Percentiles rank a stretch among this genome's conserved stretches.
phyloP scores from a whole-genome alignment of 164 flowering plant genomes.

The Vitis rotundifolia region DNA sequence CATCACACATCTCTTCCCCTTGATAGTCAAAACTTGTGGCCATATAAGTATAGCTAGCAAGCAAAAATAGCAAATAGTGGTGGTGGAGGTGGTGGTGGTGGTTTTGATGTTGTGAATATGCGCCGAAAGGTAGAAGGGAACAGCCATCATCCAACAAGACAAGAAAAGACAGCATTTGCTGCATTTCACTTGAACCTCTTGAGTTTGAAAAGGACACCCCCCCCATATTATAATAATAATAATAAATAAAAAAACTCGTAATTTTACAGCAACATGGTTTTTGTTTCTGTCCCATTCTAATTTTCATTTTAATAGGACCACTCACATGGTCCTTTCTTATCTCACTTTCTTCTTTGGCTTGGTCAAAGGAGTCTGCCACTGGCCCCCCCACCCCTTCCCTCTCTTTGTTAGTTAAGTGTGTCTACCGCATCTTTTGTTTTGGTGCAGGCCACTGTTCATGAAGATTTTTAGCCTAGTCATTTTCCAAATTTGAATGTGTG shows the following conservation, averaged over 20 bases:
- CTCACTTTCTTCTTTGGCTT: neutral
- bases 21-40: no score
- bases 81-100: no score
- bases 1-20: no score
- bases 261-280: neutral
- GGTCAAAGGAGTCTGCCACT: constrained; percentile 9
- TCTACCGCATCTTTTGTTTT: neutral
- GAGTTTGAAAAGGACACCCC: neutral
- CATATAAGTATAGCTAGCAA: no score
- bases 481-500: no score
- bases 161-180: constrained; percentile 11
- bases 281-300: constrained; percentile 13
- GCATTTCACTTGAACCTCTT: neutral
- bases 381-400: neutral
- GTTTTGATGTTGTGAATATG: constrained; percentile 14
- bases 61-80: no score
- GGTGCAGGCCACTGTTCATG: no score
- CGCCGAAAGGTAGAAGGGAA: constrained; percentile 30
- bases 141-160: constrained; percentile 12
- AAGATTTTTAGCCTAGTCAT: no score
- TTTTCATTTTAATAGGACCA: constrained; percentile 8
- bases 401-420: neutral
- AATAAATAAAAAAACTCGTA: no score
- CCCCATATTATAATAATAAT: no score
- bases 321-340: neutral